phyloP scores from a whole-genome alignment of 2,329 filamentous ascomycete genomes.

The Curvularia lunata region DNA sequence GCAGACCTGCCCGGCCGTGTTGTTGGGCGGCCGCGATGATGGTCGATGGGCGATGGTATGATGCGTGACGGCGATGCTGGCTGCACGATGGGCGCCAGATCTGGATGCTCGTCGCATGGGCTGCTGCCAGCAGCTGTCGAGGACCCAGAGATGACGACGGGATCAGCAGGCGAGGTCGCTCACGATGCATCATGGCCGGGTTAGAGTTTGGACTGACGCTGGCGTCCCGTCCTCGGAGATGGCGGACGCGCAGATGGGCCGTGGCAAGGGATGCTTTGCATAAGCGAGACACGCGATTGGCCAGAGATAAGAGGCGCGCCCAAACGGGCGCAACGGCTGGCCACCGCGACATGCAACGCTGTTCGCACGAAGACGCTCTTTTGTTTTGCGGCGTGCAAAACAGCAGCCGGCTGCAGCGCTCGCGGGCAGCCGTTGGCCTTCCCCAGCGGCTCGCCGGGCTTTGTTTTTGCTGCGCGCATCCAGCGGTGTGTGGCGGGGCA shows the following conservation, averaged over 20 bases:
- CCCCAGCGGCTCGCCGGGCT: neutral
- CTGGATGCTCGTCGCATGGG: neutral
- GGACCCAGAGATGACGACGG: neutral
- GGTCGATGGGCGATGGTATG: neutral
- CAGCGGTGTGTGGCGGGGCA: neutral
- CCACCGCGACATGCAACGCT: constrained; percentile 4
- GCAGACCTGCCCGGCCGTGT: constrained; percentile 5
- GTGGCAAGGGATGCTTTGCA: constrained; percentile 11
- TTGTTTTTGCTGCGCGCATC: neutral
- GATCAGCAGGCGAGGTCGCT: constrained; percentile 3
- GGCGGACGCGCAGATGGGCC: neutral
- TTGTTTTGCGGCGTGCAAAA: neutral
- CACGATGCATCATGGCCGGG: constrained; percentile 9
- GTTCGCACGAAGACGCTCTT: neutral
- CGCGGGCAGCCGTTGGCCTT: neutral
- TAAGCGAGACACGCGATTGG: constrained; percentile 27
- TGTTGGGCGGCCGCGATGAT: neutral
- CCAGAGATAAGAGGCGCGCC: constrained; percentile 33
- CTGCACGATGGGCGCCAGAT: neutral
- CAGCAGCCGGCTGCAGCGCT: neutral
- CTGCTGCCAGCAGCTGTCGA: neutral
- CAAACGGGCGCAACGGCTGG: constrained; percentile 18
- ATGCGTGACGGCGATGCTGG: neutral
- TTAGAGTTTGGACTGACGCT: constrained; percentile 18
- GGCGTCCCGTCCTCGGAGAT: constrained; percentile 23